Base-by-base conservation (phyloP, 2,329 filamentous ascomycete genomes). In the Lachnellula suecica region DNA sequence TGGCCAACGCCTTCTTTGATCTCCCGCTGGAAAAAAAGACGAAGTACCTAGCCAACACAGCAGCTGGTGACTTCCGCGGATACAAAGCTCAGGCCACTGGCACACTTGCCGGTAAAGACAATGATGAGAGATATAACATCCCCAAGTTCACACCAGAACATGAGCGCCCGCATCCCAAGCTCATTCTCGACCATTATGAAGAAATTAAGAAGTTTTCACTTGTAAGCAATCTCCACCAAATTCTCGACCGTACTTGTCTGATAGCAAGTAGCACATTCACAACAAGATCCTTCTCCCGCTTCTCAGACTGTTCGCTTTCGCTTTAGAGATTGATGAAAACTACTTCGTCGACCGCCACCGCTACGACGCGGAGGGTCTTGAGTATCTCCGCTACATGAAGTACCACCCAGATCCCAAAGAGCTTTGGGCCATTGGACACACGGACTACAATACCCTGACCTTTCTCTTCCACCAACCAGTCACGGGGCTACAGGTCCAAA, bases 341-440 rank as follows among this genome's bases (percentile, higher is more conserved):
- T 72, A 77, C 51, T 70, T 84, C 29, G 71, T 79, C 58, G 68
- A 74, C 27, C 68, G 77, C 4, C 82, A 85, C 64, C 70, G 70
- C 22, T 85, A 83, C 64, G 73, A 81, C 5, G 71, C 74, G 6
- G 71, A 77, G 23, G 76, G 79, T 19, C 79, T 84, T 52, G 78
- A 80, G 25, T 81, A 84, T 52, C 70, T 83, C 9, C 75, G 82
- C 3, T 84, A 83, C 62, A 83, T 83, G 79, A 72, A 77, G 52
- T 82, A 82, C 54, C 72, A 69, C 0, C 64, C 70, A 0, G 71
- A 75, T 15, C 72, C 76, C 11, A 77, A 75, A 52, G 69, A 71
- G 34, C 65, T 80, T 1, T 79, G 77, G 60, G 71, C 71, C 0
- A 69, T 70, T 0, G 79, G 79, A 0, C 79, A 82, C 58, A 82